phyloP scores from a whole-genome alignment of 345 rosid species.

The Linum usitatissimum region DNA sequence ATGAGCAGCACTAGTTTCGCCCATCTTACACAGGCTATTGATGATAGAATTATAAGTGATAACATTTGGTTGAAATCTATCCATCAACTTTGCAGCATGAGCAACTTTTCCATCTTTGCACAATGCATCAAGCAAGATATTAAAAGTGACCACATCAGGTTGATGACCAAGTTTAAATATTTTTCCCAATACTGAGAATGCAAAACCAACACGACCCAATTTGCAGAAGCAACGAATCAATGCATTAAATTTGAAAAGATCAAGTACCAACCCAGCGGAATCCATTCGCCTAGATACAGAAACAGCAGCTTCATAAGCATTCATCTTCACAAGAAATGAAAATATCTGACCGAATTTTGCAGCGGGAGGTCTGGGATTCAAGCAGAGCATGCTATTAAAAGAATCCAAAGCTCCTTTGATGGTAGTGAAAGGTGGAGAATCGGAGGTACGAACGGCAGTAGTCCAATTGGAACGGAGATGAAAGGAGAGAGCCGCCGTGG shows the following conservation, averaged over 20 bases:
- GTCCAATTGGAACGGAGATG: too few species aligned
- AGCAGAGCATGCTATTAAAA: conserved; percentile 7
- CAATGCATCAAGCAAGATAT: neutral
- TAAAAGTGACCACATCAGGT: neutral
- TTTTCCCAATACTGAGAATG: neutral
- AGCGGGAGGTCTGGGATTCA: conserved; percentile 9
- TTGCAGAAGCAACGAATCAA: neutral
- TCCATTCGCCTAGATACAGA: neutral
- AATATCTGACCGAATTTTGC: conserved; percentile 2
- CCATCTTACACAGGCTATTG: neutral
- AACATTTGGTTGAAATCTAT: neutral
- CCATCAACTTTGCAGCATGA: neutral
- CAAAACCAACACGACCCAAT: neutral
- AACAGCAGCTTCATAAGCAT: neutral
- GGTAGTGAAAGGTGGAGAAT: neutral
- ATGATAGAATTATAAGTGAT: neutral
- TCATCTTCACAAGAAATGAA: neutral
- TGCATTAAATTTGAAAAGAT: too few species aligned
- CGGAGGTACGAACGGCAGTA: neutral
- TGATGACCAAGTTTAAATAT: neutral
- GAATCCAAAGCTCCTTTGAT: neutral
- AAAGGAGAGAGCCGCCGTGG: too few species aligned
- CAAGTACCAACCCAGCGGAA: neutral
- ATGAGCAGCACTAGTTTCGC: neutral
- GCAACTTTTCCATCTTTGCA: conserved; percentile 2